Percentiles rank a stretch among this genome's conserved stretches.
phyloP scores from a whole-genome alignment of 2,329 filamentous ascomycete species.

The Hymenoscyphus occultus region DNA sequence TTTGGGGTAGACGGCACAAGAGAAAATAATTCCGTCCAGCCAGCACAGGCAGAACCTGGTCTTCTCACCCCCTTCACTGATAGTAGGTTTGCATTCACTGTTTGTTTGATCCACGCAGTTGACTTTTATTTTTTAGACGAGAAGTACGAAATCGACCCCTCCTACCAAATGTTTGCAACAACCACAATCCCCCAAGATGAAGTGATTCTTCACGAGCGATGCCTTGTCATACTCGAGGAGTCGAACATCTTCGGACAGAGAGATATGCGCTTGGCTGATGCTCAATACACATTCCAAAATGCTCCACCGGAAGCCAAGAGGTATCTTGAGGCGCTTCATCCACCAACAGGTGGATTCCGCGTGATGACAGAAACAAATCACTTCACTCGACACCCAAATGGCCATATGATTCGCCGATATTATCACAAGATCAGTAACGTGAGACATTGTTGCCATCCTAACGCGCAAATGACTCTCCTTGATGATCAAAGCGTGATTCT shows the following conservation, averaged over 20 bases:
- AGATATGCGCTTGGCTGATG: not conserved
- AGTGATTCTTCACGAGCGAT: conserved; percentile 2
- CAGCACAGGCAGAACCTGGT: not conserved
- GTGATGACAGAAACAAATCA: conserved; percentile 1
- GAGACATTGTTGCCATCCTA: conserved; percentile 6
- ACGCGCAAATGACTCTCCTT: not conserved
- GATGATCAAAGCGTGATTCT: not conserved
- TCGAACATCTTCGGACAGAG: not conserved
- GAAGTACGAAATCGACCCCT: not conserved
- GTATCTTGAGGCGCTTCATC: not conserved
- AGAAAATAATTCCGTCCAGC: not conserved
- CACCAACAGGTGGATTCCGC: not conserved
- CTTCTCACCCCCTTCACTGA: not conserved
- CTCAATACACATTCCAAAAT: not conserved
- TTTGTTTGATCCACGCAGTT: not conserved
- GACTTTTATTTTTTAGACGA: not conserved
- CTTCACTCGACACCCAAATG: conserved; percentile 2
- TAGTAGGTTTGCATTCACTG: not conserved
- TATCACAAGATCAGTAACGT: conserved; percentile 8
- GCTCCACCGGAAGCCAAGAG: not conserved
- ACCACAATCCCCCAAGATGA: not conserved
- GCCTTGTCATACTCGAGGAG: conserved; percentile 4
- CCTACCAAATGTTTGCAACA: not conserved
- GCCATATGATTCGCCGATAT: not conserved
- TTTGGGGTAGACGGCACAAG: not conserved